Base-by-base conservation (phyloP, 2,329 filamentous ascomycete species). In the Atkinsonella texensis region DNA sequence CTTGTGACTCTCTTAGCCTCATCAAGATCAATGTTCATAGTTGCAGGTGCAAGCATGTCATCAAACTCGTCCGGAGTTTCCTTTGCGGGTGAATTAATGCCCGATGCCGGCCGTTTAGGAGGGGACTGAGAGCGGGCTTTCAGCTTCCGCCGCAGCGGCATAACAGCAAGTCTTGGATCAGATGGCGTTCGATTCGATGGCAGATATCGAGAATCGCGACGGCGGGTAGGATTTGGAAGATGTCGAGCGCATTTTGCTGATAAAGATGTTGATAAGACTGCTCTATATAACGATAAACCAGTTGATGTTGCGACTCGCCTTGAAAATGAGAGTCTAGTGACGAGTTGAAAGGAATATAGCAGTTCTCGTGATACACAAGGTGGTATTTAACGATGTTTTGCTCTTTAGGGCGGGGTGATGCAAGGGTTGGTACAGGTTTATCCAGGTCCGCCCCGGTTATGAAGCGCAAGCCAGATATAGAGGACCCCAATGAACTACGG, bases 111-210 rank as follows among this genome's bases (percentile, higher is more conserved):
- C 15, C 32, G 32, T 35, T 48, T 39, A 4, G n/a, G 9, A 17
- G 46, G 46, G 7, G 32, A 39, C 15, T 17, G 18, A n/a, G 32
- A 20, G 46, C n/a, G 6, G 6, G 32, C 32, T 38, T 38, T 5
- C 11, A 35, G 7, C 15, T 33, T 48, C 39, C 23, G 38, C 5
- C 46, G 46, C 3, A 40, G 23, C 55, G 57, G 46, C 55, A 60
- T 12, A 23, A 39, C 13, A 11, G 33, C 33, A 23, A 48, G 11
- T 3, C 10, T 9, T 17, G 46, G 46, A 23, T 48, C 32, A 7
- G 12, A 17, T 3, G 46, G n/a, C 18, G 18, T n/a, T 23, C 39
- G 38, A 23, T 48, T 48, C 7, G 46, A 31, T 12, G 32, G 46
- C 4, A 48, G n/a, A 15, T 48, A 48, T 40, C 46, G 46, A 17